Evolutionary conservation across 805 yeast species (phyloP), one percentile per base, ranked within the genome.

Genomic region (Saturnispora halmiae): DNA sequence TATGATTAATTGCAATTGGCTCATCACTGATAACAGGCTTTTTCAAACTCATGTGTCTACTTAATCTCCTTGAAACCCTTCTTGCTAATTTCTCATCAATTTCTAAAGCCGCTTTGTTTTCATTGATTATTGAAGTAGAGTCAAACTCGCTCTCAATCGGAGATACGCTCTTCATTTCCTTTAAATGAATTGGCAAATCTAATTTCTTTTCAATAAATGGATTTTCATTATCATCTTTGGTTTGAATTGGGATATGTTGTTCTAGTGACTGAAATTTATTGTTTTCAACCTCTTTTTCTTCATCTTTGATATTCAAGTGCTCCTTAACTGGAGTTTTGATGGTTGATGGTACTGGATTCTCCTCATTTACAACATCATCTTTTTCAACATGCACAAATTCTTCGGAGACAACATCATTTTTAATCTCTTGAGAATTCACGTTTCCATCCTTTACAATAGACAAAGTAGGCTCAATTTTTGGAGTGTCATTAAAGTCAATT

Each of bases 71-170:
- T 14, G 46, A 41, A 13, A 45, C 45, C 20, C 46, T 40, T 24
- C 40, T 37, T 25, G 27, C 36, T 10, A 47, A 31, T 8, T 25
- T 13, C 30, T 45, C 48, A 35, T 47, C 50, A 26, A 47, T 36
- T 16, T 42, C 48, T 11, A 47, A 41, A 14, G 43, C 46, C 14
- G 33, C n/a, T n/a, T 19, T 28, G 15, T 39, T 33, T 4, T 19
- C 32, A 13, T 16, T 15, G 14, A 27, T 27, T 18, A 14, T 6
- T 16, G 16, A 16, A 10, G 18, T 13, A 6, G 7, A 15, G 21
- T 39, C 37, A 27, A 29, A 26, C 24, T 39, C 26, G 14, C 21
- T 34, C 18, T 34, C 38, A 9, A 27, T 34, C 6, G 38, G 38
- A 11, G 38, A 34, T 10, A 14, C 15, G 10, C 18, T 13, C 4